Base-by-base conservation (phyloP, 2,329 filamentous ascomycete species). In the Corynespora cassiicola region DNA sequence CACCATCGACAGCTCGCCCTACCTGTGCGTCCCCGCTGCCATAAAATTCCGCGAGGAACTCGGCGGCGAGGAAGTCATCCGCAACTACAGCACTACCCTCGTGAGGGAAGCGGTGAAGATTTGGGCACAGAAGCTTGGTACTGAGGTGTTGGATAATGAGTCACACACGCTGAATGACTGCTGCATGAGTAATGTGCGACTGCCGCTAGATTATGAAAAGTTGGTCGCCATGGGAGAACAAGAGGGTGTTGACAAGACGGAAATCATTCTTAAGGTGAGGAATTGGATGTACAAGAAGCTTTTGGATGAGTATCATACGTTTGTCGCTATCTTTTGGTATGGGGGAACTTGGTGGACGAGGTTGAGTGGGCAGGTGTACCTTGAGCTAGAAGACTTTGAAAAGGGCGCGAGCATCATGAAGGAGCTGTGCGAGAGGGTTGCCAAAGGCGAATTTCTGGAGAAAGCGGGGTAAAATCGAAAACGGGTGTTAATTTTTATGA, bases 311-410 rank as follows among this genome's bases (percentile, higher is more conserved):
- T 92, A 85, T 78, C 76, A 84, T 37, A 94, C 90, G 0, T 92
- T 89, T 56, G 69, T 94, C 34, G 76, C 84, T 1, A 60, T 87
- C 3, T 82, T 82, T 40, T 66, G 77, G 7, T 82, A 90, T 50
- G 75, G 70, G 0, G 78, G 77, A 0, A 75, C 75, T 36, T 79
- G 85, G 63, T 96, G 87, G 87, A 75, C 78, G 0, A 74, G 92
- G 31, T 58, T 95, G 31, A 90, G 87, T 61, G 88, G 81, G 10
- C 90, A 96, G 74, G 79, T 94, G 0, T 97, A 94, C 63, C 69
- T 96, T n/a, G 88, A 89, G 17, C 63, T 85, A 49, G 75, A 76
- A 9, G 90, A 96, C 66, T 96, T 94, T 59, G 80, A 86, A 61
- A 88, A 81, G 79, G 77, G 79, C 4, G 88, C 77, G 0, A 61